phyloP scores from a whole-genome alignment of 208 protist genomes.

The Crithidia mellificae region DNA sequence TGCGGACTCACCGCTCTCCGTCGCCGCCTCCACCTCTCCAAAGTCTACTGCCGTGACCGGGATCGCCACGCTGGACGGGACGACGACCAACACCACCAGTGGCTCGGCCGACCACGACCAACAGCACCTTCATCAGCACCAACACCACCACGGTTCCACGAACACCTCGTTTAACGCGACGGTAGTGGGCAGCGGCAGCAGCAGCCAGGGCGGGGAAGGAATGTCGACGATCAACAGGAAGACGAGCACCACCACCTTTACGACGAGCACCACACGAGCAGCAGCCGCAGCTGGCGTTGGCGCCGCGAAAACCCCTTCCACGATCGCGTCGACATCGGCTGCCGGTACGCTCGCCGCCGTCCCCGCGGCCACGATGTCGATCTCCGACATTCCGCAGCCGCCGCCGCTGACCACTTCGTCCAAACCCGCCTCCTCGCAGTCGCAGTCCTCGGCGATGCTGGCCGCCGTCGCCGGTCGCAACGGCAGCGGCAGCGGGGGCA shows the following conservation, averaged over 20 bases:
- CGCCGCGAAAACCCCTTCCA: too few relatives aligned
- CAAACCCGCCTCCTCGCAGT: too few relatives aligned
- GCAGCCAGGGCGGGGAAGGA: too few relatives aligned
- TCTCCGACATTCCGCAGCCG: too few relatives aligned
- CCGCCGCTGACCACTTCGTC: too few relatives aligned
- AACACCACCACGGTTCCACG: background rate
- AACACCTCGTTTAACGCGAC: conserved; percentile 8
- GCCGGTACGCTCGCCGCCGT: too few relatives aligned
- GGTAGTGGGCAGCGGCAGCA: background rate
- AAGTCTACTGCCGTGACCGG: conserved; percentile 9
- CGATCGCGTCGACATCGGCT: too few relatives aligned
- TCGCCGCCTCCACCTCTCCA: background rate
- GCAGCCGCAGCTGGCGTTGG: too few relatives aligned
- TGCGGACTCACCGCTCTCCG: background rate
- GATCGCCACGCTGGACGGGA: background rate
- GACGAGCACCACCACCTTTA: too few relatives aligned
- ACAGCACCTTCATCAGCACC: background rate
- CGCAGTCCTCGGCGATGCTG: background rate
- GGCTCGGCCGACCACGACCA: background rate
- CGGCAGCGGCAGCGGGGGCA: conserved; percentile 2
- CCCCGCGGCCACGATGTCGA: too few relatives aligned
- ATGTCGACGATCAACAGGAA: too few relatives aligned
- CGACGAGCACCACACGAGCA: too few relatives aligned
- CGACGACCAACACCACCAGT: background rate
- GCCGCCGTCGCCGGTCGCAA: background rate